Base-by-base conservation (phyloP, 306 rosid genomes). In the Castanospermum australe region DNA sequence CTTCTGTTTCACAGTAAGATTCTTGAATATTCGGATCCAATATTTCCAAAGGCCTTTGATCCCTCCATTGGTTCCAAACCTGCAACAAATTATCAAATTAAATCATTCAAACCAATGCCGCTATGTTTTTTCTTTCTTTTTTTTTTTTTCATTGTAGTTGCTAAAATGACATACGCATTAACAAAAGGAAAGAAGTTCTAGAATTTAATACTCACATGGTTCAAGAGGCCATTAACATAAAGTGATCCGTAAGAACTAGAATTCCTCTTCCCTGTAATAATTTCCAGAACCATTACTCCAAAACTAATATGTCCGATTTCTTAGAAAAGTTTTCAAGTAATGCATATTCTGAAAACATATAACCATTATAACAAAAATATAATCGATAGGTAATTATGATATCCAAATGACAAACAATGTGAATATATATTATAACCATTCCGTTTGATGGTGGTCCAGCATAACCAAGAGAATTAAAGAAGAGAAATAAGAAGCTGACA, bases 241-340 rank as follows among this genome's bases (percentile, higher is more conserved):
- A 32, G 4, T 2, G 71, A 48, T 1, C 47, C 14, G 14, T 20
- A 33, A 10, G 45, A 82, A 50, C 48, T 6, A 15, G 38, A 14
- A 35, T 76, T 86, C 42, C 33, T 86, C 24, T 62, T 83, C 13
- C 81, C 82, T 15, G 78, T 82, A 5, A 86, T 56, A n/a, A 79
- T 55, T 60, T 86, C 87, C 4, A 86, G 77, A 35, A 84, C 30
- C n/a, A 86, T 65, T 0, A 86, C 71, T 3, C 87, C 85, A 15
- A 82, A 86, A 56, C 85, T 83, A 76, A 86, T 0, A 82, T 73
- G 64, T 86, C 87, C 0, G 87, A 86, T 25, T 86, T 86, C 5
- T 70, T 52, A 2, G 87, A 86, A 47, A 79, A 86, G 18, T 69
- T 50, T 25, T 85, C 87, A 10, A 74, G 73, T 82, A 86, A 82